These are phyloP conservation scores for Apophysomyces trapeziformis DNA, from an alignment of 371 early-diverging fungal genomes.

Conservation along the genomic window DNA sequence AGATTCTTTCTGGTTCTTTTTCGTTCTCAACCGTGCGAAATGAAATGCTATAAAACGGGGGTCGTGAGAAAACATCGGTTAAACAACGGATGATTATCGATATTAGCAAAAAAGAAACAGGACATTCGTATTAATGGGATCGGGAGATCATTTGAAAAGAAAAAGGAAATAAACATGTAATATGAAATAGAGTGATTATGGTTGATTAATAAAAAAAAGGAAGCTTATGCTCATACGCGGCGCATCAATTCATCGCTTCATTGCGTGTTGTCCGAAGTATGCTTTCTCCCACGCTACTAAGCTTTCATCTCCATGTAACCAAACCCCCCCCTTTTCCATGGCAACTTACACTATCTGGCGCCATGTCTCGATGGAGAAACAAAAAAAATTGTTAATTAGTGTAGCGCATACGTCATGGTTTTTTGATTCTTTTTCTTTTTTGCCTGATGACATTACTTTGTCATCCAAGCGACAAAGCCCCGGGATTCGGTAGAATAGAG, in stretches of 20 bases:
- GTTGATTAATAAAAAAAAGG: neutral
- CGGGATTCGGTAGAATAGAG: too few relatives aligned
- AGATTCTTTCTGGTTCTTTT: neutral
- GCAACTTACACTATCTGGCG: neutral
- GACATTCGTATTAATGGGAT: too few relatives aligned
- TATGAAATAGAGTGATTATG: neutral
- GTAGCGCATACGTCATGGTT: neutral
- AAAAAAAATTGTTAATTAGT: neutral
- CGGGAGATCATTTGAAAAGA: too few relatives aligned
- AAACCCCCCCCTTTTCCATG: neutral
- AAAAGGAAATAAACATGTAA: too few relatives aligned
- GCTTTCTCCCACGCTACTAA: constrained; percentile 1
- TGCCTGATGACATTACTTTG: too few relatives aligned
- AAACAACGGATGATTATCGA: neutral
- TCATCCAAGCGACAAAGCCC: too few relatives aligned
- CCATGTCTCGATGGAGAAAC: neutral
- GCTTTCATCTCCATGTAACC: neutral
- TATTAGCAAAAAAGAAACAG: neutral
- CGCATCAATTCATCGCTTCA: neutral
- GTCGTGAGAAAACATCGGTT: neutral
- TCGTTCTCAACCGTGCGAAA: constrained; percentile 6
- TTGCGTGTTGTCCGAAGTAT: neutral
- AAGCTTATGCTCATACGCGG: neutral
- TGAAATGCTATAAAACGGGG: neutral
- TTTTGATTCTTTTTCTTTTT: neutral